Evolutionary conservation across 805 yeast genomes (phyloP).

Genomic region (Starmerella vitae): DNA sequence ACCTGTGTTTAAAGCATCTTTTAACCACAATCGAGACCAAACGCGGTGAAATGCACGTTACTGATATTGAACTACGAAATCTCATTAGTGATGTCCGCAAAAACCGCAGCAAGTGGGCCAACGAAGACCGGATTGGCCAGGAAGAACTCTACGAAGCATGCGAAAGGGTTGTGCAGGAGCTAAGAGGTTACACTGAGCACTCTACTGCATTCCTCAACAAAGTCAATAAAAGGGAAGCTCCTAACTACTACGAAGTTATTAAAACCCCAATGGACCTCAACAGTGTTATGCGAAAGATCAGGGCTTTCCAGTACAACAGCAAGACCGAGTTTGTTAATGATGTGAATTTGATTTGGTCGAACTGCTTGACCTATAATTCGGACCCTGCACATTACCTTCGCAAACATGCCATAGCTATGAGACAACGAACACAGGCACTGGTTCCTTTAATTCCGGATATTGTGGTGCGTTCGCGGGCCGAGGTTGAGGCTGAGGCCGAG

Average conservation of each 20-base stretch:
- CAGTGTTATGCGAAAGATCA: constrained; percentile 82
- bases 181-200: constrained; percentile 87
- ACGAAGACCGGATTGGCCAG: constrained; percentile 88
- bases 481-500: constrained; percentile 32
- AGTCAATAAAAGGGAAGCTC: constrained; percentile 97
- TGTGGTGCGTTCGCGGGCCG: constrained; percentile 41
- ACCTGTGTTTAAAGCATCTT: constrained; percentile 64
- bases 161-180: constrained; percentile 82
- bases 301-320: constrained; percentile 64
- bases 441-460: constrained; percentile 85
- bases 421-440: constrained; percentile 63
- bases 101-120: constrained; percentile 95
- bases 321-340: constrained; percentile 91
- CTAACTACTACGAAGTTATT: constrained; percentile 81
- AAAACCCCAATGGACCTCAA: constrained; percentile 93
- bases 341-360: constrained; percentile 86
- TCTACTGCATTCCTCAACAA: constrained; percentile 90
- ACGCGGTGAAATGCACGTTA: constrained; percentile 55
- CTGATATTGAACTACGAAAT: constrained; percentile 72
- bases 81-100: constrained; percentile 85
- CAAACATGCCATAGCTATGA: constrained; percentile 92
- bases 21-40: constrained; percentile 63
- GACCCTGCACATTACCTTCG: constrained; percentile 88
- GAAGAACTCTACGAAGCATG: constrained; percentile 96
- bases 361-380: constrained; percentile 82